Evolutionary conservation across 192 early-diverging fungal genomes (phyloP), one percentile per base, ranked within the genome.

Genomic region (Geranomyces michiganensis): DNA sequence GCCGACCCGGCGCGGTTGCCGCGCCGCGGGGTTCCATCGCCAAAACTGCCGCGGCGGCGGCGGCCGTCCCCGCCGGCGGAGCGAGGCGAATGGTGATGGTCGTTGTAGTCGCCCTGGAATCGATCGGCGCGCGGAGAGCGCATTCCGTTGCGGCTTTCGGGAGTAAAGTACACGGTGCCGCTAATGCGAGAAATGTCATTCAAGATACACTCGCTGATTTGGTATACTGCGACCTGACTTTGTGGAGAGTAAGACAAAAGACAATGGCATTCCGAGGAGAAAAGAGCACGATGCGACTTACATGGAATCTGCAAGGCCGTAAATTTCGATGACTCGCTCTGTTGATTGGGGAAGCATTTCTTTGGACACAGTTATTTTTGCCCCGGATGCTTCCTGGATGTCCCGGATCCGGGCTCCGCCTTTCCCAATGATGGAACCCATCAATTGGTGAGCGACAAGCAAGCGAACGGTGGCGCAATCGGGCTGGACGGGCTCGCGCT

Each of bases 331-430:
- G 44, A 95, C 85, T 56, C 97, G 91, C 82, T 99, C 97, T 22
- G 95, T 98, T 15, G 90, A 92, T 76, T 94, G 91, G 22, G 95
- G 95, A 31, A 99, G 82, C 85, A 95, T 93, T 65, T 96, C 92
- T 80, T 98, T 95, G 66, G 91, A 90, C 10, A 95, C 93, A 27
- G 89, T 90, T 80, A 98, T 89, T 47, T 91, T 91, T 14, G 92
- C 92, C 31, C 92, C 90, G 22, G 93, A 94, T n/a, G 84, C 80
- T 59, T 97, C 94, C 82, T 99, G 97, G 65, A 99, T 93, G 73
- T 96, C 92, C 81, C 94, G 96, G 81, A 99, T 99, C 81, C 93
- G 93, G 43, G 48, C 46, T 56, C 96, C 96, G 70, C 89, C 70
- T 21, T 72, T 72, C 46, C 97, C 97, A 82, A 99, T 99, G 71